phyloP scores from a whole-genome alignment of 2,329 filamentous ascomycete species.

The Fusarium sterilihyphosum region DNA sequence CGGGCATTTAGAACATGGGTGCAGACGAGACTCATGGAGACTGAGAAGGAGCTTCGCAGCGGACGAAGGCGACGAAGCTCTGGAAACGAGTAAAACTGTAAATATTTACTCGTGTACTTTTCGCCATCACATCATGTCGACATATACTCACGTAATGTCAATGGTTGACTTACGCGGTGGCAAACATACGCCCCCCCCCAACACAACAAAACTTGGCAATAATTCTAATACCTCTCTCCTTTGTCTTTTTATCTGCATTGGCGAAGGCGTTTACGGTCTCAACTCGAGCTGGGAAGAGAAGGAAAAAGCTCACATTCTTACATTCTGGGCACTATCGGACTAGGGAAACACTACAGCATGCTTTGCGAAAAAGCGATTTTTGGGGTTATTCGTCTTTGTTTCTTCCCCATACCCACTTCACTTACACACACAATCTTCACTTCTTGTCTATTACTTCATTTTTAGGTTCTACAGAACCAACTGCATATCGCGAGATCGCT shows the following conservation, averaged over 20 bases:
- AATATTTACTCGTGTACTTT: not conserved
- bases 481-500: slow-evolving; percentile 16
- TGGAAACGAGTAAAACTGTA: slow-evolving; percentile 39
- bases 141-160: not conserved
- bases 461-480: slow-evolving; percentile 3
- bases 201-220: slow-evolving; percentile 20
- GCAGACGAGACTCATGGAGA: slow-evolving; percentile 68
- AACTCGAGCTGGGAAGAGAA: slow-evolving; percentile 9
- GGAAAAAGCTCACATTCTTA: not conserved
- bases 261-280: slow-evolving; percentile 34
- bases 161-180: slow-evolving; percentile 16
- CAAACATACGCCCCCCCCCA: slow-evolving; percentile 13
- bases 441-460: slow-evolving; percentile 11
- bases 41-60: slow-evolving; percentile 66
- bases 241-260: slow-evolving; percentile 26
- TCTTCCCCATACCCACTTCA: slow-evolving; percentile 18
- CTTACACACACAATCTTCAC: slow-evolving; percentile 8
- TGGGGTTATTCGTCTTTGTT: not conserved
- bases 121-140: slow-evolving; percentile 19
- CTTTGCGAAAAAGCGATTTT: slow-evolving; percentile 17
- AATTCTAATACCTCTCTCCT: slow-evolving; percentile 30
- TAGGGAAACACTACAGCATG: slow-evolving; percentile 1
- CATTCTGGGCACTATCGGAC: slow-evolving; percentile 6
- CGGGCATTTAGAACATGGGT: slow-evolving; percentile 66
- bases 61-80: slow-evolving; percentile 61